Base-by-base conservation (phyloP, 2,329 filamentous ascomycete genomes). In the Ophiostoma novo-ulmi region DNA sequence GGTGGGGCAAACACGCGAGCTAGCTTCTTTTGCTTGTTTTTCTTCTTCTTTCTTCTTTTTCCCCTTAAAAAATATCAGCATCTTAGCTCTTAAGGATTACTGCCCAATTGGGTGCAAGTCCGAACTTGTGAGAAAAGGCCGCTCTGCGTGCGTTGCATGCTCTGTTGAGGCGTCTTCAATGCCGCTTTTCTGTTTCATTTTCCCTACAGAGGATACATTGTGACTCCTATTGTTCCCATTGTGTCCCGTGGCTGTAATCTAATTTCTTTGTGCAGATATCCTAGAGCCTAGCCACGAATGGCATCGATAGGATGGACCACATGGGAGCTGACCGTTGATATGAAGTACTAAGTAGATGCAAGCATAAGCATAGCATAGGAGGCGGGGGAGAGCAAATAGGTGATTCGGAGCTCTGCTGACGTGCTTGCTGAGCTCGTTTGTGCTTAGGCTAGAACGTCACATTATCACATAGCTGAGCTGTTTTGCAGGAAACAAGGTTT, bases 61-160 rank as follows among this genome's bases (percentile, higher is more conserved):
- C 41, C 14, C 41, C 41, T 44, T 48, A 1, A 5, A 48, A 48
- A 48, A 48, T 48, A 48, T 48, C 44, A 20, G 44, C 17, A n/a
- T n/a, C 52, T 58, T 58, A 58, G 52, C 52, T 58, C 22, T 58
- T 26, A 22, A 58, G 52, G 22, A 58, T 58, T 48, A 58, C 52
- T 58, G 11, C 52, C 52, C 35, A 35, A 63, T 17, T 63, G 22
- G 58, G 58, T 31, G 26, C 5, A 63, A 14, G 22, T 63, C 58
- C 44, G 44, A 48, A 14, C 17, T 48, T 20, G 7, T 48, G 20
- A 48, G 7, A 14, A 5, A 48, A 48, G 44, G 44, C 44, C 55
- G 52, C 52, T 58, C 26, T 26, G 31, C 31, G 31, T 31, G 31
- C 31, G 31, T 58, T 58, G 52, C n/a, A 22, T 26, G n/a, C 52